These are phyloP conservation scores for Bisporella sp. DNA, from an alignment of 2,329 filamentous ascomycete species.

Conservation along the genomic window DNA sequence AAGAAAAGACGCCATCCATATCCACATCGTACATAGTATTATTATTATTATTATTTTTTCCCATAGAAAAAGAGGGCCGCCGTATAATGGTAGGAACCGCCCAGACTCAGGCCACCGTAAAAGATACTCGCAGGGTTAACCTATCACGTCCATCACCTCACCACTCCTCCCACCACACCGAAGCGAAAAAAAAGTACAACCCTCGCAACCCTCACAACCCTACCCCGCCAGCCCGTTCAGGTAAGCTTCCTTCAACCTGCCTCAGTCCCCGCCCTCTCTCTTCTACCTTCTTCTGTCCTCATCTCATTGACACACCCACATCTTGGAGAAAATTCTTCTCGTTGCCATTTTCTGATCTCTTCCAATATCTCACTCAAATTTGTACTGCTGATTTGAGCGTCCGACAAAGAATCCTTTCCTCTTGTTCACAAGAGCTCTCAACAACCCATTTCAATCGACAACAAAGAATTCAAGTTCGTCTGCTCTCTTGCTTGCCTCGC, in stretches of 20 bases:
- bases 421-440: slow-evolving; percentile 10
- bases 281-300: slow-evolving; percentile 6
- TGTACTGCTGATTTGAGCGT: slow-evolving; percentile 28
- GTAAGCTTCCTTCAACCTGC: neutral
- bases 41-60: too few relatives aligned
- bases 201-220: too few relatives aligned
- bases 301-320: neutral
- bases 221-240: too few relatives aligned
- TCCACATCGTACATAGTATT: too few relatives aligned
- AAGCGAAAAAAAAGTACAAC: neutral
- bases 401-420: slow-evolving; percentile 16
- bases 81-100: too few relatives aligned
- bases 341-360: neutral
- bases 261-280: slow-evolving; percentile 8
- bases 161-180: neutral
- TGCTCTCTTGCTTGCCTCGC: slow-evolving; percentile 27
- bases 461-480: slow-evolving; percentile 23
- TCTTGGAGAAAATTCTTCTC: neutral
- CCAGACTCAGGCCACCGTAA: too few relatives aligned
- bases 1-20: too few relatives aligned
- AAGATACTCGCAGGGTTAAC: too few relatives aligned
- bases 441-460: slow-evolving; percentile 4
- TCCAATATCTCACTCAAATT: slow-evolving; percentile 11
- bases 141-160: too few relatives aligned
- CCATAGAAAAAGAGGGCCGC: too few relatives aligned